Evolutionary conservation across 2,329 filamentous ascomycete species (phyloP).

Genomic region (Orbilia oligospora): DNA sequence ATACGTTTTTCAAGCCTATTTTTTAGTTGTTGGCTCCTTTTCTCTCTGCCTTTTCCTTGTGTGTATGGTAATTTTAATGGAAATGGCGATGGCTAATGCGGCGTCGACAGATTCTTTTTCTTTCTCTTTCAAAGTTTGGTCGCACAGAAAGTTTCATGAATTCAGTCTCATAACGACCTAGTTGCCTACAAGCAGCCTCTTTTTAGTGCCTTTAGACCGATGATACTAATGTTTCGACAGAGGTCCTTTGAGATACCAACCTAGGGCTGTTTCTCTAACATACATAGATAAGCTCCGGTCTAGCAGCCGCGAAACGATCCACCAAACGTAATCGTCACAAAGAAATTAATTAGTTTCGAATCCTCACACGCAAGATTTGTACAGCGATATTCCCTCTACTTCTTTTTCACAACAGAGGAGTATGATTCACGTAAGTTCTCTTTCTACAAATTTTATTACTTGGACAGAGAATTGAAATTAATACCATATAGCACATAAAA

Average conservation of each 20-base stretch:
- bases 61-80: slow-evolving; percentile 59
- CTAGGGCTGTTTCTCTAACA: too few relatives aligned
- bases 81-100: slow-evolving; percentile 48
- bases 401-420: not conserved
- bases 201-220: not conserved
- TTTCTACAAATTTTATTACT: too few relatives aligned
- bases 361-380: not conserved
- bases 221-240: too few relatives aligned
- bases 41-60: not conserved
- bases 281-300: not conserved
- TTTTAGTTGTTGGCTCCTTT: not conserved
- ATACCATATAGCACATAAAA: too few relatives aligned
- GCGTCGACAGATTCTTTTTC: slow-evolving; percentile 40
- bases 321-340: not conserved
- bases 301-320: too few relatives aligned
- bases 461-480: not conserved
- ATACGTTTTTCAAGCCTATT: not conserved
- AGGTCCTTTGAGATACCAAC: not conserved
- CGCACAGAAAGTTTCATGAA: too few relatives aligned
- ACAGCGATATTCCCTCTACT: not conserved
- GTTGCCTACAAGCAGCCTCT: too few relatives aligned
- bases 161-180: too few relatives aligned
- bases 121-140: slow-evolving; percentile 4
- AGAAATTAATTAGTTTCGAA: slow-evolving; percentile 10
- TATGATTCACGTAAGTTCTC: not conserved